Conservation (phyloP, 495 filamentous ascomycete species). For the Penicillium nucicola region DNA sequence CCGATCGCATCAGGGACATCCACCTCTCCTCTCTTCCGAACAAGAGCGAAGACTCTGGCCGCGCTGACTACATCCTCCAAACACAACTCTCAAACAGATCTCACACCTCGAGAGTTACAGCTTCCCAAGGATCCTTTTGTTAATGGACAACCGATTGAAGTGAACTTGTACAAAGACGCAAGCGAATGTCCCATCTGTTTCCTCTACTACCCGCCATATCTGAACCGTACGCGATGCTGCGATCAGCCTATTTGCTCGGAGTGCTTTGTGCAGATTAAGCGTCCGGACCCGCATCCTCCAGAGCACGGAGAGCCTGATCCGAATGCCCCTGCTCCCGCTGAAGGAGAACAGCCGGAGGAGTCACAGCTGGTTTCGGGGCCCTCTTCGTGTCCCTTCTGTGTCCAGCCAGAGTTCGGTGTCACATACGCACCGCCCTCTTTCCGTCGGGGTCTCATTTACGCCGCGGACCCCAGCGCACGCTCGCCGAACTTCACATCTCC, state of each 20-base stretch:
- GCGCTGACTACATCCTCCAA: constrained; percentile 69
- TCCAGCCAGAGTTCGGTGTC: constrained; percentile 90
- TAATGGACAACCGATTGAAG: constrained; percentile 88
- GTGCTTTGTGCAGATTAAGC: constrained; percentile 98
- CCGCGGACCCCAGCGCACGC: constrained; percentile 40
- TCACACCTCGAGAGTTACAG: constrained; percentile 71
- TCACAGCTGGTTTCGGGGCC: constrained; percentile 82
- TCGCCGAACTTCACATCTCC: constrained; percentile 59
- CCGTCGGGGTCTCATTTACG: constrained; percentile 76
- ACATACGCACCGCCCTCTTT: constrained; percentile 89
- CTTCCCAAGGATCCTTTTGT: constrained; percentile 82
- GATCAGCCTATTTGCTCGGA: constrained; percentile 97
- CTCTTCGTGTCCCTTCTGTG: constrained; percentile 93
- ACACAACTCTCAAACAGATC: constrained; percentile 64
- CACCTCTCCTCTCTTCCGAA: constrained; percentile 60
- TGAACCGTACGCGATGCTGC: constrained; percentile 95
- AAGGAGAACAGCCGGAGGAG: constrained; percentile 42
- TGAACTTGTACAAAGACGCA: constrained; percentile 86
- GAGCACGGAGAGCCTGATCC: constrained; percentile 67
- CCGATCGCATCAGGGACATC: constrained; percentile 57
- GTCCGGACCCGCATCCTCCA: constrained; percentile 91
- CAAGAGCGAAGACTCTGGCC: constrained; percentile 80
- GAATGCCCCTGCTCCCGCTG: constrained; percentile 41
- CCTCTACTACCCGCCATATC: constrained; percentile 88
- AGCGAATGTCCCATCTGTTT: constrained; percentile 96